Base-by-base conservation (phyloP, 352 stramenopile species). In the Phytophthora gonapodyides region DNA sequence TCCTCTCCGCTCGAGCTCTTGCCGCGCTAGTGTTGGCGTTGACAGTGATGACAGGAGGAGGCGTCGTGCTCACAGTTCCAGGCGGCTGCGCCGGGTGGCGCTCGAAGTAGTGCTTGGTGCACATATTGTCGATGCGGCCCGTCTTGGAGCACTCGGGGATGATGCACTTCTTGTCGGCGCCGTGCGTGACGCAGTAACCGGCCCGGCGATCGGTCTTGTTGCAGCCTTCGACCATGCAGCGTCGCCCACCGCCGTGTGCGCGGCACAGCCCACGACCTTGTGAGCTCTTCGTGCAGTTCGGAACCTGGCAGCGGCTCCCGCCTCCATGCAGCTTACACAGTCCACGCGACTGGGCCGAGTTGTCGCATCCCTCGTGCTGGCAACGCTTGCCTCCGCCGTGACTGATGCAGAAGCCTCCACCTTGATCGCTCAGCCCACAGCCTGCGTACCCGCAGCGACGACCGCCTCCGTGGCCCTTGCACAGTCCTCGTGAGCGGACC, bases 41-140 rank as follows among this genome's bases (percentile, higher is more conserved):
- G 19, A 73, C 61, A 38, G 70, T 78, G 41, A 75, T 73, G 46
- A 72, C 55, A 57, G 70, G 66, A 57, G 70, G 57, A 6, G 70
- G 66, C 11, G 70, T 78, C 49, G 62, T 73, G 40, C 38, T 69
- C 19, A 78, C 63, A 21, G 61, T 67, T 60, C 66, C 70, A 60
- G 70, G 61, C 10, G 71, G 71, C 52, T 75, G 71, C 12, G 78
- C 71, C 43, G 86, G 78, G 57, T 92, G 81, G 45, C 80, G 80
- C 55, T 91, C 84, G 53, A 91, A 93, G 69, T 91, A 93, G 71
- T 93, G 84, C 67, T 93, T 93, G 8, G 84, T 91, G 46, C 84
- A 93, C 76, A 93, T 84, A 49, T 73, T 79, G 61, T 93, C 82
- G 56, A 93, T 93, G 48, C 85, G 83, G 19, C 84, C 85, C 7